These are phyloP conservation scores for Colletotrichum sojae DNA, from an alignment of 2,329 filamentous ascomycete genomes.

Conservation along the genomic window DNA sequence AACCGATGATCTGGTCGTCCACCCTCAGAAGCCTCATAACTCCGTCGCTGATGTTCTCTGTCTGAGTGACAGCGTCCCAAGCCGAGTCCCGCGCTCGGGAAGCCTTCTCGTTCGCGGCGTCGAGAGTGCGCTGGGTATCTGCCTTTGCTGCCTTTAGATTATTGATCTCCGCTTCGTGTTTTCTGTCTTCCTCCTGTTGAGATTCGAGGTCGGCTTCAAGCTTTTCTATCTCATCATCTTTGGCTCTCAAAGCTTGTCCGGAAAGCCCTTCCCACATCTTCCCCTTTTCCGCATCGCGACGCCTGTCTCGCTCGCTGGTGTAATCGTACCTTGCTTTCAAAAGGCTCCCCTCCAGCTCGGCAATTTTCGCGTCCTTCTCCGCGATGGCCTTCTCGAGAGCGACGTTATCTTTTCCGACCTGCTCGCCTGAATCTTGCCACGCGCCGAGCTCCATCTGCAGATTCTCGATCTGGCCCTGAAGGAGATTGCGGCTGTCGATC, in stretches of 20 bases:
- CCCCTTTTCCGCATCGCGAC: neutral
- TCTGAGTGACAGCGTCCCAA: neutral
- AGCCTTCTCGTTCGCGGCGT: neutral
- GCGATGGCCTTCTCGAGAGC: neutral
- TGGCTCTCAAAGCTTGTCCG: neutral
- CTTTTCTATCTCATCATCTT: neutral
- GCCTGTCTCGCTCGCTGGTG: neutral
- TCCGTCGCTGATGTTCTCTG: neutral
- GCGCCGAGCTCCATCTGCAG: neutral
- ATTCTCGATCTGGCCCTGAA: slow-evolving; percentile 12
- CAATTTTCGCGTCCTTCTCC: neutral
- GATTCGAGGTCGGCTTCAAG: neutral
- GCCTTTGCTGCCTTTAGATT: neutral
- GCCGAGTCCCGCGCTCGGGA: neutral
- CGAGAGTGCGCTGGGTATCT: neutral
- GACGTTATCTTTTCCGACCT: slow-evolving; percentile 2
- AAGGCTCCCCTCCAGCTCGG: neutral
- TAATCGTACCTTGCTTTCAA: neutral
- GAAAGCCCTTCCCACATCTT: slow-evolving; percentile 1
- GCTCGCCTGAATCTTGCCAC: slow-evolving; percentile 5
- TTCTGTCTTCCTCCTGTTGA: neutral
- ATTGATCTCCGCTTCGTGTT: neutral
- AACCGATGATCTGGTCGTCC: neutral
- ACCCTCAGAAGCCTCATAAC: neutral
- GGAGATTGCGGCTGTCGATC: neutral